A percentile compares a stretch with the other conserved stretches of the same genome.
Conservation (phyloP, 768 basidiomycete genomes). For the Pholiota molesta region DNA sequence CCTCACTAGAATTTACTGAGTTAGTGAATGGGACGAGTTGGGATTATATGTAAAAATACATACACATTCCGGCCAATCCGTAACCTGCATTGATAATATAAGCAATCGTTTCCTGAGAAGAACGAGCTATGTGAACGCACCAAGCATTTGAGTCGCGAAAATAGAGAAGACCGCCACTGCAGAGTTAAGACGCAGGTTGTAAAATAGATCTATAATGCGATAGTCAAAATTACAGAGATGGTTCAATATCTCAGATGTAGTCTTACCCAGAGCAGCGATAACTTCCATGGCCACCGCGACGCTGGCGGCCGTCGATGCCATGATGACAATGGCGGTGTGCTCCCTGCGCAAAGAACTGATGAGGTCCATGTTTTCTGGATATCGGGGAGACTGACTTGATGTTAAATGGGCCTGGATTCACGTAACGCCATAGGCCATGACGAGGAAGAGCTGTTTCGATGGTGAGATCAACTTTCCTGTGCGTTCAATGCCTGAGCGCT, state of each 20-base stretch:
- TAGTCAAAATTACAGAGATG: not conserved
- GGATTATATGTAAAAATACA: constrained; percentile 1
- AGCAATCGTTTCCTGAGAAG: not conserved
- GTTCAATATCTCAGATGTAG: not conserved
- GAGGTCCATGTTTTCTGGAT: not conserved
- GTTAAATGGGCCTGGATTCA: constrained; percentile 63
- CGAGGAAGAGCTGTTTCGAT: constrained; percentile 35
- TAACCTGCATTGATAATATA: constrained; percentile 18
- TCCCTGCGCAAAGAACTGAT: constrained; percentile 29
- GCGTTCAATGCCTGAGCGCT: constrained; percentile 13
- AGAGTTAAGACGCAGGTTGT: constrained; percentile 49
- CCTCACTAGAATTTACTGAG: constrained; percentile 35
- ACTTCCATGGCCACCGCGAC: constrained; percentile 56
- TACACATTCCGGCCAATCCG: constrained; percentile 25
- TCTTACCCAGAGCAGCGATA: constrained; percentile 50
- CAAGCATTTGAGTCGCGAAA: constrained; percentile 50
- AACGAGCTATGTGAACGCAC: constrained; percentile 21
- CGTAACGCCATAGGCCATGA: constrained; percentile 44
- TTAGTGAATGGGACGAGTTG: not conserved
- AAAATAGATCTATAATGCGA: constrained; percentile 48
- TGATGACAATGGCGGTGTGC: constrained; percentile 57
- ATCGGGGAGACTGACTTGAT: constrained; percentile 40
- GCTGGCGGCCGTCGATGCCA: constrained; percentile 55
- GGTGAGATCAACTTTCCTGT: not conserved
- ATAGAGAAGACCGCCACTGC: constrained; percentile 59